Base-by-base conservation (phyloP, 768 basidiomycete species). In the Lactarius tabidus region DNA sequence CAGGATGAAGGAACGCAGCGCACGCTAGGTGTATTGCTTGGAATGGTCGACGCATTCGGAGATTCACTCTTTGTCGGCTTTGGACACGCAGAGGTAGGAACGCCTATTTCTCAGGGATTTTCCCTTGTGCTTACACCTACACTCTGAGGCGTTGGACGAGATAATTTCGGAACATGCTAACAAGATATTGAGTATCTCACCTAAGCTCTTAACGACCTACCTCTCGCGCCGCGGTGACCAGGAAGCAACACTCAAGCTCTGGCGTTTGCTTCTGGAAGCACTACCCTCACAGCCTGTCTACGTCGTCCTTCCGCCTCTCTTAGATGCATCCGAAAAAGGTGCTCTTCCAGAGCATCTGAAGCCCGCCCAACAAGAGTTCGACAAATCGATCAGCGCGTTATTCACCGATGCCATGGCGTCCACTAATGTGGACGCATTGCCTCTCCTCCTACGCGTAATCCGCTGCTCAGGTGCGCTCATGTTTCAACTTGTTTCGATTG, bases 11-110 rank as follows among this genome's bases (percentile, higher is more conserved):
- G 48, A 5, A 23, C 69, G 10, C 63, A 74, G 17, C 64, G 48
- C 17, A 64, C 62, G 20, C 64, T 75, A 1, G 57, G 54, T 20
- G 69, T 72, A 31, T 72, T 86, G 33, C 76, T 81, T 17, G 75
- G 75, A 43, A 73, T 88, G 38, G 69, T 90, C 48, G 77, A 80
- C 12, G 76, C 79, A 6, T 89, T 90, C 65, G 82, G 82, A 2
- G 73, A 78, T 8, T 74, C 77, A 0, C 70, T 90, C 17, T 87
- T 87, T 63, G 65, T 74, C 1, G 79, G 85, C 45, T 67, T 41
- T 6, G 66, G 71, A 7, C 77, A 85, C 53, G 71, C 81, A 6
- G 67, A 77, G 72, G 87, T 87, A 69, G 51, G 79, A 74, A 29
- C 3, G 17, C 51, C 20, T 36, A 4, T 28, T 18, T n/a, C n/a